Base-by-base conservation (phyloP, 2,329 filamentous ascomycete species). In the Monilinia vaccinii-corymbosi region DNA sequence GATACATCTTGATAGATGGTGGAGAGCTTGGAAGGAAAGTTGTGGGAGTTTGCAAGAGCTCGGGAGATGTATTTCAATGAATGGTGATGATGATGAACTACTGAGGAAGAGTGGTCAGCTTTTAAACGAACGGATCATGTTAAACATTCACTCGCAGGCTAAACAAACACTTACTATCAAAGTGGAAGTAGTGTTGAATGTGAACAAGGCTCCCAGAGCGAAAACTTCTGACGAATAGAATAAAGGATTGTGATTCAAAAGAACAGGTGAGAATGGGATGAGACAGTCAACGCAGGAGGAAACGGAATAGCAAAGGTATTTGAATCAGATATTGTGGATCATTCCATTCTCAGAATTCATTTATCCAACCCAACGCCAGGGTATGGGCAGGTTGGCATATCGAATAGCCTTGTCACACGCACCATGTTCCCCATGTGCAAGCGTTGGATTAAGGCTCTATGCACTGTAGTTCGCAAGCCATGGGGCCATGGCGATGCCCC, bases 1-100 rank as follows among this genome's bases (percentile, higher is more conserved):
- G 44, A 38, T 48, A n/a, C 61, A 63, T 63, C 40, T 56, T 59
- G 61, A 32, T 32, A 28, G 32, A 2, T n/a, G 1, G n/a, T 11
- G 14, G 21, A 31, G 38, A 31, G 10, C 21, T 36, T 21, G 21
- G 7, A 4, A 55, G 28, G 6, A 28, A 28, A n/a, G n/a, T n/a
- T 28, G 4, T 38, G 38, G 11, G 32, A 40, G 10, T 21, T 40
- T 32, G 9, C 36, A 25, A 16, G 9, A 16, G 13, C 6, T 14
- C 28, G 34, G 25, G 8, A 44, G 11, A 21, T n/a, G 2, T 16
- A n/a, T 55, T 21, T 55, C n/a, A 3, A 38, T 13, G 18, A 23
- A 34, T 23, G 31, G 11, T 21, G 23, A 10, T n/a, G 38, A 53
- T n/a, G n/a, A n/a, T n/a, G n/a, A n/a, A n/a, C n/a, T n/a, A 38